Percentiles rank a stretch among this genome's conserved stretches.
phyloP scores from a whole-genome alignment of 202 grass and related monocot genomes.

The Saccharum hybrid region DNA sequence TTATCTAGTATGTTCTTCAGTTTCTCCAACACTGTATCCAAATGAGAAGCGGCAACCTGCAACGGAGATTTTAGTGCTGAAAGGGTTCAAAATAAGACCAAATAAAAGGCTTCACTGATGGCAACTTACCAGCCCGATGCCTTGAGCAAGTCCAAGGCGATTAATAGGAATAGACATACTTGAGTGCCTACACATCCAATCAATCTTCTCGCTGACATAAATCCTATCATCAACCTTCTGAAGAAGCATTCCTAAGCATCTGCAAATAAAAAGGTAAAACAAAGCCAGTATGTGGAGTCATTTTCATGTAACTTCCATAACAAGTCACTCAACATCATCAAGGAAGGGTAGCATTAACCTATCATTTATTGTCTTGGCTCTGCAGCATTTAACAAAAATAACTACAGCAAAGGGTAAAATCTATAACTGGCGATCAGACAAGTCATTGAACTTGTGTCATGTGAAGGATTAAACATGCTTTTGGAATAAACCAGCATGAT shows the following conservation, averaged over 20 bases:
- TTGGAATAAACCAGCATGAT: background rate
- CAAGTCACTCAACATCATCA: background rate
- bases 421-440: background rate
- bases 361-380: background rate
- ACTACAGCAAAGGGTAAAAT: background rate
- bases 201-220: constrained; percentile 88
- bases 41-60: no score
- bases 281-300: background rate
- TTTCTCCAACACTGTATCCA: no score
- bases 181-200: constrained; percentile 93
- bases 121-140: constrained; percentile 89
- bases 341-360: background rate
- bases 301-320: constrained; percentile 14
- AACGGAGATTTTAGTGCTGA: no score
- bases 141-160: constrained; percentile 95
- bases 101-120: no score
- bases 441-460: background rate
- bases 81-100: no score
- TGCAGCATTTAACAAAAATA: background rate
- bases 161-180: constrained; percentile 93
- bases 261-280: constrained; percentile 44
- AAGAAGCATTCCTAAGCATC: constrained; percentile 96
- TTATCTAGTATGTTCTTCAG: no score
- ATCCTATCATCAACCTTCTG: constrained; percentile 95
- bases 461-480: background rate